phyloP scores from a whole-genome alignment of 192 early-diverging fungal species.

The Coemansia sp. region DNA sequence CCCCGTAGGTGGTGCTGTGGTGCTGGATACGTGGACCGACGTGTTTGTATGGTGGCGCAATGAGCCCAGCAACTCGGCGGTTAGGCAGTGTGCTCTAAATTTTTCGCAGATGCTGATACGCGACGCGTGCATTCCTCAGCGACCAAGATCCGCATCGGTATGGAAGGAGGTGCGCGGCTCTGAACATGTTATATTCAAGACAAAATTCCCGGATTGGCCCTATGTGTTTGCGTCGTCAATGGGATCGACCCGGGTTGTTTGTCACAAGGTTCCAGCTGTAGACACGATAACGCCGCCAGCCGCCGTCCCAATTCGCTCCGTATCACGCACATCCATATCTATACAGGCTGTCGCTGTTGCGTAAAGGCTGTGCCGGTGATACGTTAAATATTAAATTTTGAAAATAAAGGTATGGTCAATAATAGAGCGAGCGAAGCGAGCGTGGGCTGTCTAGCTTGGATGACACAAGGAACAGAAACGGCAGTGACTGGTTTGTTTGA shows the following conservation, averaged over 20 bases:
- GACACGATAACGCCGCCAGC: conserved; percentile 14
- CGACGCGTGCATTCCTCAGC: conserved; percentile 42
- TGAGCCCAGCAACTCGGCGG: conserved; percentile 41
- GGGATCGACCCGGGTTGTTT: conserved; percentile 11
- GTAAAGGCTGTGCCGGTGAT: not conserved
- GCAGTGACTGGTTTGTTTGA: too few species aligned
- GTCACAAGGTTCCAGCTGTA: conserved; percentile 7
- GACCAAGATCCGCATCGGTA: conserved; percentile 42
- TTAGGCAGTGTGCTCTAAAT: conserved; percentile 43
- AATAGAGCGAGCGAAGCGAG: too few species aligned
- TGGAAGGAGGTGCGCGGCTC: conserved; percentile 50
- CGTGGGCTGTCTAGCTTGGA: too few species aligned
- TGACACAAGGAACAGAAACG: too few species aligned
- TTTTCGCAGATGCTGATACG: conserved; percentile 46
- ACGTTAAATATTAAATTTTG: too few species aligned
- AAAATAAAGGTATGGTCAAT: too few species aligned
- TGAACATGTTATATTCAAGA: conserved; percentile 52
- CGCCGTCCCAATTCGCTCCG: conserved; percentile 25
- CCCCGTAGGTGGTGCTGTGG: conserved; percentile 42
- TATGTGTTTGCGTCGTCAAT: conserved; percentile 44
- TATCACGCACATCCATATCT: conserved; percentile 9
- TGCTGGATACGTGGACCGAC: conserved; percentile 50
- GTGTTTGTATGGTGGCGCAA: conserved; percentile 55
- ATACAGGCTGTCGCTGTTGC: conserved; percentile 24
- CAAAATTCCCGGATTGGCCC: conserved; percentile 54